Conservation (phyloP, 139 green algal genomes). For the Gonium pectorale region DNA sequence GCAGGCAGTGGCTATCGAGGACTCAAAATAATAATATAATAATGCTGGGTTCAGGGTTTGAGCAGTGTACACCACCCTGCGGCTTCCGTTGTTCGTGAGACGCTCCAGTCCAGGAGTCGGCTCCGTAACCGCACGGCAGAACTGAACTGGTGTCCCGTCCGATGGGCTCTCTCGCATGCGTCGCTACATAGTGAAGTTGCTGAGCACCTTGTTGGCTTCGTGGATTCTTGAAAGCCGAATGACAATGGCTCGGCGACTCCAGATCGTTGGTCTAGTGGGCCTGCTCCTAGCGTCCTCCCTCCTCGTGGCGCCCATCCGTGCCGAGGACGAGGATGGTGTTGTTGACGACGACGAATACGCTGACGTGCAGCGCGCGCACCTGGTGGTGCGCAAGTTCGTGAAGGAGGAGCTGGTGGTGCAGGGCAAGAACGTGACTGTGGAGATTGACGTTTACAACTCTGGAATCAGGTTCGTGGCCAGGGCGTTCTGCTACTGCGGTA, state of each 20-base stretch:
- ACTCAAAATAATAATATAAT: no score
- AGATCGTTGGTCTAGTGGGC: not conserved
- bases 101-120: no score
- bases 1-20: no score
- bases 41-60: no score
- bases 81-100: no score
- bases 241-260: not conserved
- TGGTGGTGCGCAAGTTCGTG: slow-evolving; percentile 56
- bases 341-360: slow-evolving; percentile 58
- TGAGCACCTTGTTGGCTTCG: no score
- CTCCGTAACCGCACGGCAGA: no score
- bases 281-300: slow-evolving; percentile 20
- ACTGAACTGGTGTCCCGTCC: no score
- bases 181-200: no score
- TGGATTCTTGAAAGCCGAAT: no score
- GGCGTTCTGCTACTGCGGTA: not conserved
- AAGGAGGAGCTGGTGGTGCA: slow-evolving; percentile 60
- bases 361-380: slow-evolving; percentile 50
- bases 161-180: no score
- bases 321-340: slow-evolving; percentile 16
- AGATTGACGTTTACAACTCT: slow-evolving; percentile 57
- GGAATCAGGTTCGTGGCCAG: slow-evolving; percentile 31
- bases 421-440: slow-evolving; percentile 57
- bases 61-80: no score
- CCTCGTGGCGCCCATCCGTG: slow-evolving; percentile 1